Conservation (phyloP, 1,284 basidiomycete genomes). For the Pseudozyma tsukubaensis region DNA sequence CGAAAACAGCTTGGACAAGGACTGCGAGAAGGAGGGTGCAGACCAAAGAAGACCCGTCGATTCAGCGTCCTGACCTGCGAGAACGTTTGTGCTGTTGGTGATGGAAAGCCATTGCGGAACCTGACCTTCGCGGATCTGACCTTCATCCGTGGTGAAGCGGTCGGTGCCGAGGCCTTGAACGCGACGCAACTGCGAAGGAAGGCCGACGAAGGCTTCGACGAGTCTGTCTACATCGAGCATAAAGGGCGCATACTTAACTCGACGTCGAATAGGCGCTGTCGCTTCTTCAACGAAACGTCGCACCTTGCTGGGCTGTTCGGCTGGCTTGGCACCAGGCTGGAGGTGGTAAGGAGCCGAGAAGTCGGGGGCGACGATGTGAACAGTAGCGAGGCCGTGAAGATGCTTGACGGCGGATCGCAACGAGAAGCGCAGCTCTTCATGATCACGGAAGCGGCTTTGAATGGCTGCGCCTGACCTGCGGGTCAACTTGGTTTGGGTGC, state of each 20-base stretch:
- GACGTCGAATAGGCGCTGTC: background rate
- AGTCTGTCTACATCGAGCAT: constrained; percentile 20
- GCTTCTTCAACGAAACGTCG: background rate
- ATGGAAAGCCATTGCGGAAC: constrained; percentile 48
- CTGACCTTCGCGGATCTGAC: constrained; percentile 51
- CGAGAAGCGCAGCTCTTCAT: constrained; percentile 52
- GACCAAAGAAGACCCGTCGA: too few species aligned
- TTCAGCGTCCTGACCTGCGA: constrained; percentile 30
- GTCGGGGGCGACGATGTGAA: constrained; percentile 56
- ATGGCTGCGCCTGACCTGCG: constrained; percentile 13
- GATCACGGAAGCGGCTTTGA: constrained; percentile 52
- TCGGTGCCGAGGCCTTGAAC: constrained; percentile 39
- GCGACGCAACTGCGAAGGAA: constrained; percentile 41
- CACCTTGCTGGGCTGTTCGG: background rate
- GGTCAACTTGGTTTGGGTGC: background rate
- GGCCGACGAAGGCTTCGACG: constrained; percentile 27
- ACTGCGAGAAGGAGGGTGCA: constrained; percentile 5
- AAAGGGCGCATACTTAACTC: constrained; percentile 12
- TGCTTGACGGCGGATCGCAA: constrained; percentile 41
- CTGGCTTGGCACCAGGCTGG: constrained; percentile 26
- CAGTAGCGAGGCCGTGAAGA: constrained; percentile 35
- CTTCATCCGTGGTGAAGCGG: constrained; percentile 41
- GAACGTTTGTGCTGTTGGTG: constrained; percentile 10
- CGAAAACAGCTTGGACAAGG: constrained; percentile 5
- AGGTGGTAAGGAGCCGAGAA: constrained; percentile 47